phyloP scores from a whole-genome alignment of 768 basidiomycete species.

The Rubroboletus pulcherrimus region DNA sequence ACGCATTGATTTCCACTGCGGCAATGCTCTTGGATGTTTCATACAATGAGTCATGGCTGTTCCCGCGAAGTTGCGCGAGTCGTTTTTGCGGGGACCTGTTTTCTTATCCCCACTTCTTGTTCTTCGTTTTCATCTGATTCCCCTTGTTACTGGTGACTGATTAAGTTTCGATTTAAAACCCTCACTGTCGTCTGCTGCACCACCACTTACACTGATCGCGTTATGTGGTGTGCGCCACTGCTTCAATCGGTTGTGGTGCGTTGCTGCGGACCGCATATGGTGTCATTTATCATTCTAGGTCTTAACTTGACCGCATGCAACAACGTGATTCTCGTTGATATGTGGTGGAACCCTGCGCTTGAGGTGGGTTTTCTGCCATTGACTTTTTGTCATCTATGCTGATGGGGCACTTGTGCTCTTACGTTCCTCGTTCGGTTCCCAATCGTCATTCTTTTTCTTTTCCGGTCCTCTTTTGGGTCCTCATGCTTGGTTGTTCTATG shows the following conservation, averaged over 20 bases:
- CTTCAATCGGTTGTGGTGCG: slow-evolving; percentile 1
- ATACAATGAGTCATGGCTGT: neutral
- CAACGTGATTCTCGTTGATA: slow-evolving; percentile 87
- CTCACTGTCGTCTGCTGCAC: neutral
- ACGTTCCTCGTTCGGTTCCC: neutral
- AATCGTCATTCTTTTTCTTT: neutral
- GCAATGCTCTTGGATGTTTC: neutral
- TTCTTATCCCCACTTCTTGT: neutral
- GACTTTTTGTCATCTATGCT: slow-evolving; percentile 1
- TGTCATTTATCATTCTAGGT: slow-evolving; percentile 40
- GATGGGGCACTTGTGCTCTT: slow-evolving; percentile 1
- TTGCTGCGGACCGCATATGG: neutral
- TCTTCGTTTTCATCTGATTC: neutral
- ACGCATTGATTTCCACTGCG: neutral
- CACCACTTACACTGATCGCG: neutral
- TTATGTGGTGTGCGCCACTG: neutral
- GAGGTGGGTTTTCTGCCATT: slow-evolving; percentile 46
- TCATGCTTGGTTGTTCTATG: neutral
- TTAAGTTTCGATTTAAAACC: slow-evolving; percentile 2
- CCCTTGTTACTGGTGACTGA: slow-evolving; percentile 11
- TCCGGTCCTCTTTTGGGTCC: neutral
- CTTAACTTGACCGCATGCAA: slow-evolving; percentile 92
- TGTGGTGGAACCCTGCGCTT: slow-evolving; percentile 94
- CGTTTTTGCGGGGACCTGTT: neutral
- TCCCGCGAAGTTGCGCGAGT: neutral